These are phyloP conservation scores for Alternaria brassicae DNA, from an alignment of 2,329 filamentous ascomycete genomes.

Conservation along the genomic window DNA sequence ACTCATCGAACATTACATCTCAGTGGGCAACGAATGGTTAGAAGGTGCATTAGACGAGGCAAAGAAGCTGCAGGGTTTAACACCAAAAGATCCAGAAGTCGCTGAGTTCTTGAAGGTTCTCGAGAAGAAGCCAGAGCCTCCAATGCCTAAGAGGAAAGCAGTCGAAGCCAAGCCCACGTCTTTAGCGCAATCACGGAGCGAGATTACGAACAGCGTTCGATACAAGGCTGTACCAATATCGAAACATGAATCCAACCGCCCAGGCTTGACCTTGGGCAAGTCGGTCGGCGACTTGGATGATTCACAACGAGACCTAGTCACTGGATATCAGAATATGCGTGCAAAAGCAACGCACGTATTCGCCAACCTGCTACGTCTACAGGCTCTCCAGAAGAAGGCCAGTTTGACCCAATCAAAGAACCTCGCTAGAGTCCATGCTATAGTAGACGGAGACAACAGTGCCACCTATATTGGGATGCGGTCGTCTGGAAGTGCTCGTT, in stretches of 20 bases:
- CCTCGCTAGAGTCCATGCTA: slow-evolving; percentile 26
- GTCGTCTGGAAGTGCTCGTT: slow-evolving; percentile 29
- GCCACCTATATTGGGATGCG: neutral
- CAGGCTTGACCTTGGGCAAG: neutral
- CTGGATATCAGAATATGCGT: slow-evolving; percentile 36
- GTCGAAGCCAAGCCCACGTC: neutral
- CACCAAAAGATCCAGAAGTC: slow-evolving; percentile 38
- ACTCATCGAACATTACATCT: slow-evolving; percentile 44
- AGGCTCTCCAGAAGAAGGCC: slow-evolving; percentile 37
- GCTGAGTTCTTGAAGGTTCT: slow-evolving; percentile 27
- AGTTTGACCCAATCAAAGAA: slow-evolving; percentile 26
- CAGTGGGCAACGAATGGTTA: slow-evolving; percentile 36
- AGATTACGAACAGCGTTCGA: slow-evolving; percentile 19
- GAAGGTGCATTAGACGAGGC: slow-evolving; percentile 43
- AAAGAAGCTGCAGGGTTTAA: slow-evolving; percentile 33
- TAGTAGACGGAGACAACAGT: slow-evolving; percentile 22
- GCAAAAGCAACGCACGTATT: slow-evolving; percentile 32
- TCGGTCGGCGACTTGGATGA: slow-evolving; percentile 30
- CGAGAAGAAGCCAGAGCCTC: slow-evolving; percentile 33
- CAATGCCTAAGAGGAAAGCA: slow-evolving; percentile 13
- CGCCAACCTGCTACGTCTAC: slow-evolving; percentile 34
- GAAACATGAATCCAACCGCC: neutral
- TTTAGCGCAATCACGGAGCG: slow-evolving; percentile 9
- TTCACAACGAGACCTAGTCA: slow-evolving; percentile 31
- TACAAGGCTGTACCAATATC: slow-evolving; percentile 13